phyloP scores from a whole-genome alignment of 2,329 filamentous ascomycete species.

The Aspergillus thermomutatus region DNA sequence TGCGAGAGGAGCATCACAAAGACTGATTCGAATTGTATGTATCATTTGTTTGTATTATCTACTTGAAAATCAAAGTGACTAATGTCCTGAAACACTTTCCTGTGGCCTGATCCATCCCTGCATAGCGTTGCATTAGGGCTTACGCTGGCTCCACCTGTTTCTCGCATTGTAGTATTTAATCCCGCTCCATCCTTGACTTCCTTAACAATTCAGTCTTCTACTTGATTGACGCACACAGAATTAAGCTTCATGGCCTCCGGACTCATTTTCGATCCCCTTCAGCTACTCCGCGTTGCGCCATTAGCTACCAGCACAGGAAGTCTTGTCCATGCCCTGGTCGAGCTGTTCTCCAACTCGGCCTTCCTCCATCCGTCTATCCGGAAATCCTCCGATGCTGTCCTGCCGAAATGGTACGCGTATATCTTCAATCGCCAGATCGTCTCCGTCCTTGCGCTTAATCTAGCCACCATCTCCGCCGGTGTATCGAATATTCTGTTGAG shows the following conservation, averaged over 20 bases:
- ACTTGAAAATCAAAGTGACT: not conserved
- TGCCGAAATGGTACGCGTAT: slow-evolving; percentile 9
- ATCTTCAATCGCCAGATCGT: slow-evolving; percentile 11
- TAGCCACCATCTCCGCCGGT: slow-evolving; percentile 10
- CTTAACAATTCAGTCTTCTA: not conserved
- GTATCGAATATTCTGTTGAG: slow-evolving; percentile 7
- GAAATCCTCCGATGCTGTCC: not conserved
- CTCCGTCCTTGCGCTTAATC: slow-evolving; percentile 10
- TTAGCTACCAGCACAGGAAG: slow-evolving; percentile 18
- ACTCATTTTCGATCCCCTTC: slow-evolving; percentile 15
- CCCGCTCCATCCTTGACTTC: not conserved
- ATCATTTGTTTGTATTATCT: too few relatives aligned
- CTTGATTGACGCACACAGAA: too few relatives aligned
- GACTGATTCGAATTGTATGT: not conserved
- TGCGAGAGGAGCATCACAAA: not conserved
- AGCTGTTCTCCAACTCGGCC: slow-evolving; percentile 8
- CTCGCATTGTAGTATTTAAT: not conserved
- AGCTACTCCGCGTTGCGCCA: slow-evolving; percentile 11
- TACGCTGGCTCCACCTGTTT: not conserved
- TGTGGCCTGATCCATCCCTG: not conserved
- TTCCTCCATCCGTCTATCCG: slow-evolving; percentile 11
- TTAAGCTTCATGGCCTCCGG: slow-evolving; percentile 13
- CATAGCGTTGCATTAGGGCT: not conserved
- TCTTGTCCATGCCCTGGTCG: slow-evolving; percentile 10
- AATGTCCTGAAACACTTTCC: not conserved